phyloP scores from a whole-genome alignment of 2,329 filamentous ascomycete species.

The Claviceps pazoutovae region DNA sequence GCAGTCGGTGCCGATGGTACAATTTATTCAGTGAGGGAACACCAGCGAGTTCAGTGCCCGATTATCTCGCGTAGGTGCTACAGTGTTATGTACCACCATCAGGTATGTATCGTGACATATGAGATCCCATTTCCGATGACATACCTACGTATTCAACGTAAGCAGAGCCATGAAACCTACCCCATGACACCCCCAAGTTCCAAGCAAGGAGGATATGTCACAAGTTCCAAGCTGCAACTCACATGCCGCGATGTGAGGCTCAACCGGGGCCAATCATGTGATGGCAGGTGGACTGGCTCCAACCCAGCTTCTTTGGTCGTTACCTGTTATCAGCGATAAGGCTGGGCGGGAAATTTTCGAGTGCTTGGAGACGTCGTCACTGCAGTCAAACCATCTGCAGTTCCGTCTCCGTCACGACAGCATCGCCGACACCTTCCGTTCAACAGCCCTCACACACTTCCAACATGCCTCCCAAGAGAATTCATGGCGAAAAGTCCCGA shows the following conservation, averaged over 20 bases:
- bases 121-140: too few relatives aligned
- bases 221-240: too few relatives aligned
- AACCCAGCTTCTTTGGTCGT: not conserved
- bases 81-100: too few relatives aligned
- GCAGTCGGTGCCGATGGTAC: too few relatives aligned
- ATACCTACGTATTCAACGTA: too few relatives aligned
- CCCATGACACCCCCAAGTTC: too few relatives aligned
- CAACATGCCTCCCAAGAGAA: slow-evolving; percentile 49
- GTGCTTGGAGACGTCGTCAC: not conserved
- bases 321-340: not conserved
- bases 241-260: not conserved
- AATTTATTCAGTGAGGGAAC: too few relatives aligned
- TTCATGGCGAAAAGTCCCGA: slow-evolving; percentile 35
- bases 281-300: slow-evolving; percentile 1
- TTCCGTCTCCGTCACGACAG: not conserved
- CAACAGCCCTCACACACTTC: not conserved
- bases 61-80: too few relatives aligned
- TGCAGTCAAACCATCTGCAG: not conserved
- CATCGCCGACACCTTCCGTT: not conserved
- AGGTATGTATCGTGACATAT: too few relatives aligned
- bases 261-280: slow-evolving; percentile 3
- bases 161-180: too few relatives aligned
- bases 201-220: too few relatives aligned
- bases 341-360: not conserved
- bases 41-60: too few relatives aligned